Conservation (phyloP, 352 stramenopile genomes). For the Phytopythium vexans region DNA sequence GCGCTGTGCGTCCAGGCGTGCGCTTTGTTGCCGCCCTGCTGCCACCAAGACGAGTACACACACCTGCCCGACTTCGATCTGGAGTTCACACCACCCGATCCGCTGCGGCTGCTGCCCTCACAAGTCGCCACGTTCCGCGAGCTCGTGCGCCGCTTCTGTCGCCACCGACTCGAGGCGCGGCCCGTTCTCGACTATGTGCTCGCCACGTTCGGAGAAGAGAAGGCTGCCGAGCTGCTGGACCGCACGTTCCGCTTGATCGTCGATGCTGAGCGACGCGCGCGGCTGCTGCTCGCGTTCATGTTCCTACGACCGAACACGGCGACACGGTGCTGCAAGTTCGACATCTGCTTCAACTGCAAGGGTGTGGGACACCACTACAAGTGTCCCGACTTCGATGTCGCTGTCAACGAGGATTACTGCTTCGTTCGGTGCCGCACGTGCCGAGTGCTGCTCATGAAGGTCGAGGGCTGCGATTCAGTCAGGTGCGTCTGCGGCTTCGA, state of each 20-base stretch:
- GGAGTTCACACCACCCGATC: constrained; percentile 1
- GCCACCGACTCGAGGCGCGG: constrained; percentile 15
- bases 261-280: constrained; percentile 40
- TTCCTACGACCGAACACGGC: constrained; percentile 19
- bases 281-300: constrained; percentile 35
- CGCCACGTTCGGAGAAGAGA: constrained; percentile 10
- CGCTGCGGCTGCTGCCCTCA: constrained; percentile 9
- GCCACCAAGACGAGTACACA: constrained; percentile 29
- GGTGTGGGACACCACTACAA: constrained; percentile 22
- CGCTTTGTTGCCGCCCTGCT: constrained; percentile 23
- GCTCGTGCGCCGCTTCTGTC: constrained; percentile 18
- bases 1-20: constrained; percentile 22
- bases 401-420: constrained; percentile 16
- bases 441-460: constrained; percentile 39
- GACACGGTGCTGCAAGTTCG: constrained; percentile 34
- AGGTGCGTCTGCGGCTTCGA: constrained; percentile 39
- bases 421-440: constrained; percentile 44
- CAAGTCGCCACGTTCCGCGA: constrained; percentile 13
- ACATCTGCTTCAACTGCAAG: constrained; percentile 62
- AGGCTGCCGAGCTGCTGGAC: constrained; percentile 8
- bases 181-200: constrained; percentile 9
- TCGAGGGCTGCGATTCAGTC: constrained; percentile 46
- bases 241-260: constrained; percentile 15
- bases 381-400: constrained; percentile 14
- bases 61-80: constrained; percentile 18